Conservation (phyloP, 176 grass and related monocot genomes). For the Phoenix roebelenii region DNA sequence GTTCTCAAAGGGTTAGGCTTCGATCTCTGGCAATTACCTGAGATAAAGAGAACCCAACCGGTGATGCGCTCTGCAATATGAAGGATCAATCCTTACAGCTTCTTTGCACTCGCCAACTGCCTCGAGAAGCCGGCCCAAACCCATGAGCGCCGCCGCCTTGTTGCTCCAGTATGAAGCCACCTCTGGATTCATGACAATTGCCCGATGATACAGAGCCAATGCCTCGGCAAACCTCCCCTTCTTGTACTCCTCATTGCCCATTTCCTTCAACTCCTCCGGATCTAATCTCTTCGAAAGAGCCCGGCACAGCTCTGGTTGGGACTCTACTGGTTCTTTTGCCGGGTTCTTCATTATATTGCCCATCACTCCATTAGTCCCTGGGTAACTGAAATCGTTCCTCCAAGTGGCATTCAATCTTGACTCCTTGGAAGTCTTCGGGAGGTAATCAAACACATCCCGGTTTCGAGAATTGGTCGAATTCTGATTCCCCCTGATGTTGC, state of each 20-base stretch:
- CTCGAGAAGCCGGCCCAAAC: conserved; percentile 56
- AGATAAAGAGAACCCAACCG: conserved; percentile 69
- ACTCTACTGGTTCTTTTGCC: neutral
- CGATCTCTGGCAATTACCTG: conserved; percentile 30
- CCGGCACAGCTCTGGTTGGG: conserved; percentile 32
- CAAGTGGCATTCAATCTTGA: conserved; percentile 13
- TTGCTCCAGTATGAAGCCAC: conserved; percentile 71
- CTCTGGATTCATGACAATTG: conserved; percentile 54
- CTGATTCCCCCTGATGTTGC: conserved; percentile 46
- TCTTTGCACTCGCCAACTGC: conserved; percentile 74
- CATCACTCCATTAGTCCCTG: conserved; percentile 3
- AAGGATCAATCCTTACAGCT: conserved; percentile 63
- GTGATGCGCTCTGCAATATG: conserved; percentile 56
- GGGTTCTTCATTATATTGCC: conserved; percentile 38
- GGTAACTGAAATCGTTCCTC: neutral
- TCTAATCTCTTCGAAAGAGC: conserved; percentile 49
- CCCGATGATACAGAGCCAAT: conserved; percentile 75
- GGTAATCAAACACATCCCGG: conserved; percentile 23
- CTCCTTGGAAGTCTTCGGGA: conserved; percentile 24
- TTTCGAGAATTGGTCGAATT: neutral
- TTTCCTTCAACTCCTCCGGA: conserved; percentile 91
- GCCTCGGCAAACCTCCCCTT: conserved; percentile 73
- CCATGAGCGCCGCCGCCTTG: conserved; percentile 73
- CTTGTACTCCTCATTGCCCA: conserved; percentile 91
- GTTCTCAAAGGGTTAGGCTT: too few species aligned